A percentile compares a stretch with the other conserved stretches of the same genome.
Evolutionary conservation across 306 rosid genomes (phyloP).

Genomic region (Fragaria nilgerrensis): DNA sequence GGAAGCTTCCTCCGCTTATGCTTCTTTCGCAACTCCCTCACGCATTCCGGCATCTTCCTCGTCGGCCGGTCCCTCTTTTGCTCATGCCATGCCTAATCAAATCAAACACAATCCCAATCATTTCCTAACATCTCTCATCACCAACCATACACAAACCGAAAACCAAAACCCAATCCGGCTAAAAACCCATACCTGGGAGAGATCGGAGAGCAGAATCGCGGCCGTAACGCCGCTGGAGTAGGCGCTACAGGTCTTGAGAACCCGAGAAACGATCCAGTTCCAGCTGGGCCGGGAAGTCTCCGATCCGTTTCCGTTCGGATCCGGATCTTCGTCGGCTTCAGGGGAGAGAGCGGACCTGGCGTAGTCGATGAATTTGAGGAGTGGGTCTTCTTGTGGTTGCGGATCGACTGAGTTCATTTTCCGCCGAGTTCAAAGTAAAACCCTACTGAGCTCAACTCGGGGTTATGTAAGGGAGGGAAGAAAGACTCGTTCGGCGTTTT

Average conservation of each 20-base stretch:
- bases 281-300: slow-evolving; percentile 51
- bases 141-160: not conserved
- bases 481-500: not conserved
- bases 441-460: not conserved
- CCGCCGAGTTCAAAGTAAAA: not conserved
- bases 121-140: not conserved
- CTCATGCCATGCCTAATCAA: slow-evolving; percentile 70
- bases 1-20: slow-evolving; percentile 64
- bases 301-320: slow-evolving; percentile 33
- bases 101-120: not conserved
- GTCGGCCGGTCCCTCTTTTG: slow-evolving; percentile 63
- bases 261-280: slow-evolving; percentile 75
- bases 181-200: slow-evolving; percentile 51
- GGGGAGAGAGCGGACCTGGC: slow-evolving; percentile 59
- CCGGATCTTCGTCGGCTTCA: slow-evolving; percentile 37
- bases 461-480: slow-evolving; percentile 7
- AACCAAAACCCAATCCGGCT: not conserved
- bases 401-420: slow-evolving; percentile 17
- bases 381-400: slow-evolving; percentile 45
- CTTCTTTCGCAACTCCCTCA: slow-evolving; percentile 50
- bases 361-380: slow-evolving; percentile 64
- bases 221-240: slow-evolving; percentile 87
- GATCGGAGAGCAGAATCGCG: slow-evolving; percentile 81
- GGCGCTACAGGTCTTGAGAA: slow-evolving; percentile 73
- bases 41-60: slow-evolving; percentile 68